Evolutionary conservation across 164 flowering plant genomes (phyloP).

Genomic region (Piper longum): DNA sequence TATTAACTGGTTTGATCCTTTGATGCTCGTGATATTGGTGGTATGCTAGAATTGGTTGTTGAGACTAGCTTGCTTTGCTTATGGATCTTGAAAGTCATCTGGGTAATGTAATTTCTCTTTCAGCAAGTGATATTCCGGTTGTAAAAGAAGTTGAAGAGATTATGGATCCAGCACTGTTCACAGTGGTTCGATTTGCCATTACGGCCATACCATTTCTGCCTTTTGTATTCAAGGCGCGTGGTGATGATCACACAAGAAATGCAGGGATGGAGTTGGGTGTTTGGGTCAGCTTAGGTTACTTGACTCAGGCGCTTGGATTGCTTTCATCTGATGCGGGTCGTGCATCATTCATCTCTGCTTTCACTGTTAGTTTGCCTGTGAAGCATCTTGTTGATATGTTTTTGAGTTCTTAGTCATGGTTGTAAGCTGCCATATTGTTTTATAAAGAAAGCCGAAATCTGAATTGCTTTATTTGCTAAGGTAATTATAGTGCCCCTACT

Average conservation of each 20-base stretch:
- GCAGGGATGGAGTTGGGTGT: constrained; percentile 78
- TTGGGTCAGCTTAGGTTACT: constrained; percentile 84
- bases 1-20: neutral
- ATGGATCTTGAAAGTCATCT: too few relatives aligned
- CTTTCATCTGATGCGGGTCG: constrained; percentile 86
- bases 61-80: neutral
- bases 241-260: constrained; percentile 40
- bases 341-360: constrained; percentile 64
- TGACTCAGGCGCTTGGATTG: constrained; percentile 68
- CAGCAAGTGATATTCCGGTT: constrained; percentile 77
- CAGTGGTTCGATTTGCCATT: constrained; percentile 47
- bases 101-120: constrained; percentile 3
- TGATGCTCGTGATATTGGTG: neutral
- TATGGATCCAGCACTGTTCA: constrained; percentile 61
- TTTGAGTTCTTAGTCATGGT: neutral
- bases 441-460: neutral
- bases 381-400: neutral
- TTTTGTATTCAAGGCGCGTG: constrained; percentile 34
- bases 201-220: constrained; percentile 75
- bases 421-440: neutral
- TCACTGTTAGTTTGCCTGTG: constrained; percentile 41
- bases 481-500: constrained; percentile 68
- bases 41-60: neutral
- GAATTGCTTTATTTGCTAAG: constrained; percentile 20
- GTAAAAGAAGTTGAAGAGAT: constrained; percentile 69